Evolutionary conservation across 352 stramenopile genomes (phyloP).

Genomic region (Globisporangium cylindrosporum): DNA sequence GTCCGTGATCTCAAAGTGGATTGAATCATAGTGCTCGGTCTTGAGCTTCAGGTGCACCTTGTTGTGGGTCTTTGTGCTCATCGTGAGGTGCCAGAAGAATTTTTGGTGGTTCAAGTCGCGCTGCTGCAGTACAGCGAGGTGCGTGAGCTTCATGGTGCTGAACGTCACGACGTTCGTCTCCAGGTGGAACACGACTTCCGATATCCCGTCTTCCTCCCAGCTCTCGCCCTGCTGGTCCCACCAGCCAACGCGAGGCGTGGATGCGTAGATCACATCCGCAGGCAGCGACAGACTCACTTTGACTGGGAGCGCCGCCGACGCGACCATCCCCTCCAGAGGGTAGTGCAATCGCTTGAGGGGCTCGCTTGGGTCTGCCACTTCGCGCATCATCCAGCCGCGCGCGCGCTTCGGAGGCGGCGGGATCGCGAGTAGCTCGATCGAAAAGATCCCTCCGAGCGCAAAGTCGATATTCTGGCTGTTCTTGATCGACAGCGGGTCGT

Average conservation of each 20-base stretch:
- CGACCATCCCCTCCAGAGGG: conserved; percentile 70
- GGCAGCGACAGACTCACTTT: conserved; percentile 60
- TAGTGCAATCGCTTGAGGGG: conserved; percentile 67
- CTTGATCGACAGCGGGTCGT: conserved; percentile 39
- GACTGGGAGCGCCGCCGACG: conserved; percentile 59
- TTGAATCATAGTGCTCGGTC: conserved; percentile 45
- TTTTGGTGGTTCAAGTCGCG: conserved; percentile 74
- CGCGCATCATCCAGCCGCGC: conserved; percentile 74
- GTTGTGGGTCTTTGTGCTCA: conserved; percentile 38
- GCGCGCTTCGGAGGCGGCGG: conserved; percentile 65
- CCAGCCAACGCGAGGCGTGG: conserved; percentile 56
- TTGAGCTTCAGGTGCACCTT: conserved; percentile 49
- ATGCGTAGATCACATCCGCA: conserved; percentile 44
- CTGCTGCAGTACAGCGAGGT: conserved; percentile 65
- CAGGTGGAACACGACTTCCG: conserved; percentile 49
- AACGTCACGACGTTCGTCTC: conserved; percentile 67
- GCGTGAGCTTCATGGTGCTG: conserved; percentile 72
- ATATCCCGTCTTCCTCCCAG: conserved; percentile 80
- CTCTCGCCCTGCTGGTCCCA: conserved; percentile 48
- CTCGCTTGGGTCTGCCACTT: conserved; percentile 44
- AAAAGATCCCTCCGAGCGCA: conserved; percentile 63
- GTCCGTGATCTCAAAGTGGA: conserved; percentile 73
- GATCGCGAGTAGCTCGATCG: conserved; percentile 65
- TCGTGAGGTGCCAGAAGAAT: conserved; percentile 52
- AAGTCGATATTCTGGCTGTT: conserved; percentile 34